Percentiles rank a stretch among this genome's conserved stretches.
Evolutionary conservation across 495 filamentous ascomycete species (phyloP).

Genomic region (Penicillium chermesinum): DNA sequence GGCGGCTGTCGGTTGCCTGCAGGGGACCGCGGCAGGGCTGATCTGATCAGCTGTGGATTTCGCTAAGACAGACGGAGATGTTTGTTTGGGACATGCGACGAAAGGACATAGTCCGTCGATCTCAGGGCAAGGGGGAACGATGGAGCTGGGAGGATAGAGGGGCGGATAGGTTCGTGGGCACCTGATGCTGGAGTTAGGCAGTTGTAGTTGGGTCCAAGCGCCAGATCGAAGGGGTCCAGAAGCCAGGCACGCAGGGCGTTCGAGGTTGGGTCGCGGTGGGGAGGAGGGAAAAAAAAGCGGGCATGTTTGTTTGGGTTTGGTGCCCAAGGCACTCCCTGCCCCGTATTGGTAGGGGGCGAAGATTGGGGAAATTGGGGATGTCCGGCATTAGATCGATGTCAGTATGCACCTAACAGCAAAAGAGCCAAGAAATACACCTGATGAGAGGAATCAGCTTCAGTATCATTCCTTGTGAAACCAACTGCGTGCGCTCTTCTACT

Average conservation of each 20-base stretch:
- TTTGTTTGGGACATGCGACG: not conserved
- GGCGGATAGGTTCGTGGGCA: conserved; percentile 15
- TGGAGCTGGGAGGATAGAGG: conserved; percentile 1
- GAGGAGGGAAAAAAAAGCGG: not conserved
- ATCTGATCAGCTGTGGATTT: conserved; percentile 15
- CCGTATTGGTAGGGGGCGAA: too few species aligned
- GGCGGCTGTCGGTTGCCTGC: conserved; percentile 17
- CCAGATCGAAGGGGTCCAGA: conserved; percentile 15
- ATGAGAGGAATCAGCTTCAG: too few species aligned
- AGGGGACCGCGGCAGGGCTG: conserved; percentile 15
- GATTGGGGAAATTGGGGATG: too few species aligned
- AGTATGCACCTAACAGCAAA: too few species aligned
- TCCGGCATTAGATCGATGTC: too few species aligned
- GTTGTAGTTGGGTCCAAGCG: conserved; percentile 28
- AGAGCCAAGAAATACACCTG: too few species aligned
- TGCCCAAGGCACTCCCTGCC: not conserved
- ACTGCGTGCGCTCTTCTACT: too few species aligned
- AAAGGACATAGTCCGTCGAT: conserved; percentile 4
- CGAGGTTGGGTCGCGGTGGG: not conserved
- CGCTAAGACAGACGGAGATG: conserved; percentile 4
- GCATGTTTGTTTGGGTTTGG: not conserved
- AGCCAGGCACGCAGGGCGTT: not conserved
- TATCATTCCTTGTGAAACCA: too few species aligned
- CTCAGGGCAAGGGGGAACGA: conserved; percentile 1
- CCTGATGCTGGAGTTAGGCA: conserved; percentile 22